Evolutionary conservation across 495 filamentous ascomycete genomes (phyloP).

Genomic region (Penicillium pancosmium): DNA sequence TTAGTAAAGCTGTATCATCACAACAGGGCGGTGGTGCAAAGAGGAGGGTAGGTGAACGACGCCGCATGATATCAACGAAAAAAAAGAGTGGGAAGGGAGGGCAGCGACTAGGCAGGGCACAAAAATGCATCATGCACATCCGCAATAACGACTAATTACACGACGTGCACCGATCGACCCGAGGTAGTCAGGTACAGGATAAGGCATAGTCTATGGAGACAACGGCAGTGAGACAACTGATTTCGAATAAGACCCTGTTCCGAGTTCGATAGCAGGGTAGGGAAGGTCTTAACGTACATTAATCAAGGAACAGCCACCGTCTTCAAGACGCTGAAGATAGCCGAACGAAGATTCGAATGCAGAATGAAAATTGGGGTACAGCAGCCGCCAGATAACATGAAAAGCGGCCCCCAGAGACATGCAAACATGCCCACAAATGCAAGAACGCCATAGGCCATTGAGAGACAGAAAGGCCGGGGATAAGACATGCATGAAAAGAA

Average conservation of each 20-base stretch:
- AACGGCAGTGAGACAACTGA: conserved; percentile 55
- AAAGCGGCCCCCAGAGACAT: conserved; percentile 33
- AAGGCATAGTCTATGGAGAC: conserved; percentile 47
- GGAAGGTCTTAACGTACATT: conserved; percentile 79
- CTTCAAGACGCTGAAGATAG: conserved; percentile 45
- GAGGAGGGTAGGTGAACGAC: conserved; percentile 7
- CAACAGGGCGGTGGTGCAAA: conserved; percentile 18
- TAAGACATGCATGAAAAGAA: conserved; percentile 27
- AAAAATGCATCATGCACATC: conserved; percentile 29
- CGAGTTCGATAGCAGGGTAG: conserved; percentile 52
- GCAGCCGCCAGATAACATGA: conserved; percentile 34
- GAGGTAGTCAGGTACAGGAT: conserved; percentile 36
- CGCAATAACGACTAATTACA: conserved; percentile 43
- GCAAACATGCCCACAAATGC: conserved; percentile 38
- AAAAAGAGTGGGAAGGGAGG: conserved; percentile 13
- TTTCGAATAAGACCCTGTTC: conserved; percentile 56
- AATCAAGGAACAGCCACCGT: conserved; percentile 64
- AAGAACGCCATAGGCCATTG: conserved; percentile 32
- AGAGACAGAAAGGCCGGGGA: conserved; percentile 16
- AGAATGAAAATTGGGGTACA: conserved; percentile 37
- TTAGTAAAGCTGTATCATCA: conserved; percentile 25
- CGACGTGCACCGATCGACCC: conserved; percentile 27
- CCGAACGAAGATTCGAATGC: conserved; percentile 41
- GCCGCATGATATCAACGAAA: neutral
- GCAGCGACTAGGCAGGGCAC: conserved; percentile 17